These are phyloP conservation scores for Platanthera zijinensis DNA, from an alignment of 106 monocot genomes.

Conservation along the genomic window DNA sequence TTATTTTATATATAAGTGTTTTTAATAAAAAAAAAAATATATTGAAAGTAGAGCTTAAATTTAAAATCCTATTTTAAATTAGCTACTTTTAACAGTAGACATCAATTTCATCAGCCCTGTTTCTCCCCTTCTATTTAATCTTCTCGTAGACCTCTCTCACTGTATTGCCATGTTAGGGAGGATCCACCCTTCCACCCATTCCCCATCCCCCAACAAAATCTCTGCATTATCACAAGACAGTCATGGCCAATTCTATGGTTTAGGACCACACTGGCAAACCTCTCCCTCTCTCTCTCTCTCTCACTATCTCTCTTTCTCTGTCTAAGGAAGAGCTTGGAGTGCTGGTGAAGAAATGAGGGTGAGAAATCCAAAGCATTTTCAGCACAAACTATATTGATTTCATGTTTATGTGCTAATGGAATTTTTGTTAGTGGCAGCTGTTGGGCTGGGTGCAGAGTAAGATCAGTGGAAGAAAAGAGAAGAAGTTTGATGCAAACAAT, in stretches of 20 bases:
- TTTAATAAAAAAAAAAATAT: neutral
- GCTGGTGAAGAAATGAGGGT: slow-evolving; percentile 17
- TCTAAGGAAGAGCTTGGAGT: too few relatives aligned
- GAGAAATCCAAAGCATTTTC: neutral
- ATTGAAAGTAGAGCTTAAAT: neutral
- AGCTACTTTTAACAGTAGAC: neutral
- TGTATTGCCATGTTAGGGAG: neutral
- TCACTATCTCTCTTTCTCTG: neutral
- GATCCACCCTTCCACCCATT: too few relatives aligned
- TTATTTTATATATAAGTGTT: too few relatives aligned
- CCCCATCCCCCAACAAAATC: too few relatives aligned
- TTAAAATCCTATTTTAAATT: too few relatives aligned
- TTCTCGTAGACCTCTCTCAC: neutral
- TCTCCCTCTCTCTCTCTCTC: neutral
- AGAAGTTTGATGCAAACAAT: slow-evolving; percentile 7
- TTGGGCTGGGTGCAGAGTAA: slow-evolving; percentile 17
- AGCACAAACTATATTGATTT: neutral
- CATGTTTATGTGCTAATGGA: neutral
- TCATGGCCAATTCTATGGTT: neutral
- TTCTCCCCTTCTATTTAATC: slow-evolving; percentile 6
- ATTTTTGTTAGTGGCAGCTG: slow-evolving; percentile 1
- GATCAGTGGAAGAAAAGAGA: slow-evolving; percentile 12
- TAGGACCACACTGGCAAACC: neutral
- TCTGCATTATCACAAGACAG: neutral
- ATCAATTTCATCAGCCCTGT: neutral